Evolutionary conservation across 2,329 filamentous ascomycete species (phyloP).

Genomic region (Alternaria arborescens): DNA sequence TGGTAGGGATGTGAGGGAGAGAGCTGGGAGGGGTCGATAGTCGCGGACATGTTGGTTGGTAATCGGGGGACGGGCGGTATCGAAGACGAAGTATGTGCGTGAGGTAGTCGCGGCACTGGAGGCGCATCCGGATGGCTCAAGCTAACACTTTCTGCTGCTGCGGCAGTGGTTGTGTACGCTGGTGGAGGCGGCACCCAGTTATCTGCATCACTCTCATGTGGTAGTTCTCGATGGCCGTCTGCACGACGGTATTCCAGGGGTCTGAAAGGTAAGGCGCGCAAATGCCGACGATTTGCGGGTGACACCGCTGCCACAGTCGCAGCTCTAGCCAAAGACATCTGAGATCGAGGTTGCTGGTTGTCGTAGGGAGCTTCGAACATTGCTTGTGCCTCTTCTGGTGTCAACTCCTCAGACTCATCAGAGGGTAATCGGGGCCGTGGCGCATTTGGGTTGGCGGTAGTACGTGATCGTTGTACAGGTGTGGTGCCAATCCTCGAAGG

Average conservation of each 20-base stretch:
- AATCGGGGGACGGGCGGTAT: conserved; percentile 38
- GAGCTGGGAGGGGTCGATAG: conserved; percentile 34
- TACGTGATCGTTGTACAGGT: conserved; percentile 42
- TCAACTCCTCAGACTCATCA: conserved; percentile 46
- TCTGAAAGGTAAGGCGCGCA: conserved; percentile 64
- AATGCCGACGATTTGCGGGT: conserved; percentile 73
- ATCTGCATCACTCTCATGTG: conserved; percentile 86
- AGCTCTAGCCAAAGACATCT: conserved; percentile 50
- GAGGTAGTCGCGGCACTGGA: conserved; percentile 28
- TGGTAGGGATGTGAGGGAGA: conserved; percentile 31
- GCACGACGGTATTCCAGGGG: conserved; percentile 71
- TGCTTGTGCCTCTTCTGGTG: conserved; percentile 47
- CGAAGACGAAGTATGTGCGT: conserved; percentile 13
- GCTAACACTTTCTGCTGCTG: conserved; percentile 50
- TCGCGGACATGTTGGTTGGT: conserved; percentile 34
- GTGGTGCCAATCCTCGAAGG: conserved; percentile 38
- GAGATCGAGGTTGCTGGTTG: conserved; percentile 51
- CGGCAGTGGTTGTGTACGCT: conserved; percentile 74
- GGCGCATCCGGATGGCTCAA: conserved; percentile 46
- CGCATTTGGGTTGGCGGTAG: conserved; percentile 33
- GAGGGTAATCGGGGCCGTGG: conserved; percentile 27
- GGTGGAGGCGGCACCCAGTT: conserved; percentile 89
- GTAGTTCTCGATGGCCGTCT: conserved; percentile 74
- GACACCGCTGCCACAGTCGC: conserved; percentile 68
- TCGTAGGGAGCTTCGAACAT: conserved; percentile 53